These are phyloP conservation scores for Apiotrichum sp. DNA, from an alignment of 1,284 basidiomycete genomes.

Conservation along the genomic window DNA sequence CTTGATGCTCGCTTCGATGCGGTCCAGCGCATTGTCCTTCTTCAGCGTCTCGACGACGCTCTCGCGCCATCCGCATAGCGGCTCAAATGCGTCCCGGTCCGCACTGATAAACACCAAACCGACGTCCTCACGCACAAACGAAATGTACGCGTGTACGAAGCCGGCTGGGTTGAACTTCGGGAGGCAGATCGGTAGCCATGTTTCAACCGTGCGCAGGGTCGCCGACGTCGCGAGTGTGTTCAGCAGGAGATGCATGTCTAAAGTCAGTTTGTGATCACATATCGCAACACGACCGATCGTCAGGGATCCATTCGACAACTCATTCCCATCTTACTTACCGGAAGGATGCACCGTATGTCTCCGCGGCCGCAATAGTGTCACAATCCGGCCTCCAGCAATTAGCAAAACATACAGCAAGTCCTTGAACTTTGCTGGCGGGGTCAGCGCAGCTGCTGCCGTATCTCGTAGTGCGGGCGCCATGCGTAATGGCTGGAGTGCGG, in stretches of 20 bases:
- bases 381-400: conserved; percentile 67
- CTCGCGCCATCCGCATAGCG: conserved; percentile 61
- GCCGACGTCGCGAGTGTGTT: conserved; percentile 63
- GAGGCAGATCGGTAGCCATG: conserved; percentile 92
- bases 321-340: conserved; percentile 50
- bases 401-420: conserved; percentile 87
- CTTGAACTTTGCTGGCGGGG: conserved; percentile 76
- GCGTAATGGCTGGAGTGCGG: conserved; percentile 72
- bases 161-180: conserved; percentile 87
- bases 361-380: conserved; percentile 81
- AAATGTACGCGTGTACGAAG: conserved; percentile 92
- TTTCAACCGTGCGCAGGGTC: conserved; percentile 68
- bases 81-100: conserved; percentile 48
- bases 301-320: conserved; percentile 44
- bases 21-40: conserved; percentile 54
- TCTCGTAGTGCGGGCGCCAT: conserved; percentile 64
- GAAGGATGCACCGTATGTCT: conserved; percentile 94
- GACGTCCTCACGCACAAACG: conserved; percentile 54
- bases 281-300: conserved; percentile 49
- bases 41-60: conserved; percentile 60
- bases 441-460: conserved; percentile 65
- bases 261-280: conserved; percentile 48
- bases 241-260: conserved; percentile 79
- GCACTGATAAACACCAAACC: conserved; percentile 49
- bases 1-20: conserved; percentile 27